Evolutionary conservation across 441 rosid genomes (phyloP), one percentile per base, ranked within the genome.

Genomic region (Adansonia gregorii): DNA sequence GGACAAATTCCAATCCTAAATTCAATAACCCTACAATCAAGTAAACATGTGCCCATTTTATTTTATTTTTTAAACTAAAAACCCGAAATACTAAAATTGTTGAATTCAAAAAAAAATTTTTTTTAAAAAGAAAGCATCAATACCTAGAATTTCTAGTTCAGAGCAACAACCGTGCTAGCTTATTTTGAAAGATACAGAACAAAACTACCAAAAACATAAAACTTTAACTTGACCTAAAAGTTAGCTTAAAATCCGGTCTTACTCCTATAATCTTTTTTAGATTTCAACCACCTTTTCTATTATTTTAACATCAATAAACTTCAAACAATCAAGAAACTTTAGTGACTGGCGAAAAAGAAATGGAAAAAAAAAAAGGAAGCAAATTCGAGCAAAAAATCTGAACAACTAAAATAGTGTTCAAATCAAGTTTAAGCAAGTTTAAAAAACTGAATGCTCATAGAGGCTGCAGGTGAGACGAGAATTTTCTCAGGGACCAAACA

Each of bases 121-220:
- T n/a, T n/a, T n/a, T n/a, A n/a, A n/a, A n/a, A 31, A 31, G 39
- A 35, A 35, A 35, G 39, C 39, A 35, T 35, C n/a, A 70, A 73
- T 31, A 20, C 74, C 66, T 12, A 20, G 59, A 54, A 54, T 15
- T 54, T 41, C 45, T 17, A 60, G 17, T 76, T 19, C 17, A 76
- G 45, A 48, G n/a, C 19, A 41, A 70, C 45, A 45, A 72, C 45
- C 41, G 35, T 15, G 46, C 41, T 78, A 74, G 72, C 85, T 76
- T 84, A 78, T 31, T 35, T 76, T 75, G 59, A 58, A 78, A 73
- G 82, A 60, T 17, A 65, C 9, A 68, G 58, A 75, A 71, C 27
- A 71, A 55, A 14, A 31, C 67, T 49, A 76, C 84, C 73, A 69
- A 51, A 67, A 46, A 70, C 76, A 75, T 55, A 22, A 61, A 58